A percentile compares a stretch with the other conserved stretches of the same genome.
Evolutionary conservation across 768 basidiomycete genomes (phyloP).

Genomic region (Lactifluus piperatus): DNA sequence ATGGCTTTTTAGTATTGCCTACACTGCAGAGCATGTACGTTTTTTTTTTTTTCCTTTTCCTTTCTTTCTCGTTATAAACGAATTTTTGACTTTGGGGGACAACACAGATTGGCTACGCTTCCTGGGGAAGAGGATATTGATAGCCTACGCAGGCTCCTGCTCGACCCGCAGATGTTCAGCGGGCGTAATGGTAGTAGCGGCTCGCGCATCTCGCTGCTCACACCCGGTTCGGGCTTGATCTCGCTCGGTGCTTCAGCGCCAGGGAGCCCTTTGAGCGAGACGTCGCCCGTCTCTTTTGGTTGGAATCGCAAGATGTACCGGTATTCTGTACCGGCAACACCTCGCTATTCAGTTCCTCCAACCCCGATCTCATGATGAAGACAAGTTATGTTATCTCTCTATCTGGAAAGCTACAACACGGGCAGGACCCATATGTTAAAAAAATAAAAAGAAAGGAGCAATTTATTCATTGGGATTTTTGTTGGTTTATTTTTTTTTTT

Average conservation of each 20-base stretch:
- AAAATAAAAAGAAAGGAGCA: too few species aligned
- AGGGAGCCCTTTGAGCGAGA: conserved; percentile 17
- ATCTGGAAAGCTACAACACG: too few species aligned
- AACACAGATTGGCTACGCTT: conserved; percentile 26
- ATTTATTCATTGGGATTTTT: not conserved
- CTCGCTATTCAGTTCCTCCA: conserved; percentile 16
- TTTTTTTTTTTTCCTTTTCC: not conserved
- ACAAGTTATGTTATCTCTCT: too few species aligned
- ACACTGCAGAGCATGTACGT: conserved; percentile 31
- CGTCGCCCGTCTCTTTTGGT: conserved; percentile 13
- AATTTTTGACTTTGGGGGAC: not conserved
- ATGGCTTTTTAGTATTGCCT: conserved; percentile 29
- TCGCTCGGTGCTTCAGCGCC: conserved; percentile 25
- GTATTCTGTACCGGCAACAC: conserved; percentile 15
- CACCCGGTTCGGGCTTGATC: conserved; percentile 24
- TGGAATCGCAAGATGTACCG: conserved; percentile 15
- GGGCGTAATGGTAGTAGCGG: too few species aligned
- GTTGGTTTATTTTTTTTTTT: not conserved
- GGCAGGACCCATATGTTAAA: not conserved
- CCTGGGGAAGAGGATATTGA: conserved; percentile 29
- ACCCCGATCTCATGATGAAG: conserved; percentile 11
- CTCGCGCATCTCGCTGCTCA: conserved; percentile 24
- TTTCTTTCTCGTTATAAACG: too few species aligned
- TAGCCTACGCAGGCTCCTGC: conserved; percentile 25
- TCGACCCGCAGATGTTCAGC: conserved; percentile 26